These are phyloP conservation scores for Herpetomonas muscarum DNA, from an alignment of 208 protist species.

Conservation along the genomic window DNA sequence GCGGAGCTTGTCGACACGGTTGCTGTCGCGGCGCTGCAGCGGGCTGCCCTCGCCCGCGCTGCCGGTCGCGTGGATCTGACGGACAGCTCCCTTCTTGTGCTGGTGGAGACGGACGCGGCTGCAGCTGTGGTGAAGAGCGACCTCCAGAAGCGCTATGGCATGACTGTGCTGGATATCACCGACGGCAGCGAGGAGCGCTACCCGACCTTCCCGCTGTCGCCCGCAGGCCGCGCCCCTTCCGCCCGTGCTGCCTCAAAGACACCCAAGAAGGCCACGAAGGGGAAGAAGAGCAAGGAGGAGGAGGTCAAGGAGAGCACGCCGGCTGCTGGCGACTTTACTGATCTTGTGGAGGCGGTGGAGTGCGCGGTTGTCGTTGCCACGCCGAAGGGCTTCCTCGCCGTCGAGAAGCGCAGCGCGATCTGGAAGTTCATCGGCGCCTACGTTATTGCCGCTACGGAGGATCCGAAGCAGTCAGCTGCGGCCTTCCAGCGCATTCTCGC, in stretches of 20 bases:
- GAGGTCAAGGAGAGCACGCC: not conserved
- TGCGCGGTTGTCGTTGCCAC: slow-evolving; percentile 42
- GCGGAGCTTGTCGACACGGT: slow-evolving; percentile 13
- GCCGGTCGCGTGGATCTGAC: not conserved
- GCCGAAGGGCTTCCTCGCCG: slow-evolving; percentile 31
- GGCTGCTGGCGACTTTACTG: not conserved
- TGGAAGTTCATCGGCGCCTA: slow-evolving; percentile 69
- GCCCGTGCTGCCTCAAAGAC: not conserved
- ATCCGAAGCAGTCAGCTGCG: not conserved
- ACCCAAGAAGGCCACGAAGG: slow-evolving; percentile 1
- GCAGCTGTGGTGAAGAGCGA: slow-evolving; percentile 15
- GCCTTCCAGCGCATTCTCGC: no score
- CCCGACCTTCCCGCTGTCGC: slow-evolving; percentile 15
- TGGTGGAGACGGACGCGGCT: slow-evolving; percentile 30
- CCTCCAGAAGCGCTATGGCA: slow-evolving; percentile 25
- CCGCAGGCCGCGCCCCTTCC: not conserved
- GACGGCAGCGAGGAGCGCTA: slow-evolving; percentile 12
- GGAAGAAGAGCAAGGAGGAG: slow-evolving; percentile 4
- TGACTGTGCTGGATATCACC: slow-evolving; percentile 24
- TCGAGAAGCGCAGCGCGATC: slow-evolving; percentile 58
- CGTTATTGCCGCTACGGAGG: slow-evolving; percentile 13
- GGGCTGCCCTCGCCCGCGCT: slow-evolving; percentile 6
- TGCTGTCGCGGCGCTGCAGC: slow-evolving; percentile 31
- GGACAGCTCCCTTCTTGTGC: slow-evolving; percentile 28
- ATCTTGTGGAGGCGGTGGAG: slow-evolving; percentile 4